Base-by-base conservation (phyloP, 768 basidiomycete genomes). In the Pleurotus cornucopiae region DNA sequence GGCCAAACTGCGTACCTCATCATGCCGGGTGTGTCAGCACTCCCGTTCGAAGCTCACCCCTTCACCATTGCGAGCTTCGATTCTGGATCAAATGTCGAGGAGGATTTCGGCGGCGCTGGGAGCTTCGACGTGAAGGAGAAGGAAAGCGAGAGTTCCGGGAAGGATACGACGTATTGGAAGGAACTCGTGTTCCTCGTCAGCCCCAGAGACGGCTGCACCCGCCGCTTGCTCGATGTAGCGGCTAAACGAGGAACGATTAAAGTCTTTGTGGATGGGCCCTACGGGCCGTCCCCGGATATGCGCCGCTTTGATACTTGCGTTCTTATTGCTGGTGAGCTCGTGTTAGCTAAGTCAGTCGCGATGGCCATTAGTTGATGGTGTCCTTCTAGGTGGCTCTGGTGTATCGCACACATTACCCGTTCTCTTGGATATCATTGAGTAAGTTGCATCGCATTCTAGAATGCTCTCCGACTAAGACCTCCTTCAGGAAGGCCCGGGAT, bases 1-100 rank as follows among this genome's bases (percentile, higher is more conserved):
- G 79, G 80, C n/a, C 79, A 81, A 62, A 65, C 70, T 6, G 77
- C 75, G 0, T 81, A 72, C 58, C 68, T 81, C n/a, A 70, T 66
- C 12, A 69, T 78, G 61, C 79, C 80, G n/a, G 66, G 69, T 0
- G 71, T 81, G 12, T 79, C 78, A 7, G 47, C 23, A 0, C 61
- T 73, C 43, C 80, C 77, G 6, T 73, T 76, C 49, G 79, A 81
- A 63, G 66, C 75, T 0, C 79, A 81, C 61, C 79, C 79, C 1
- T 81, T 81, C 63, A 80, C 79, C 2, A 81, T 81, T 57, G 71
- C 74, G 30, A 80, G 65, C 51, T 60, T 61, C 18, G 72, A 74
- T 30, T 46, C 54, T 3, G 23, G 21, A 25, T 21, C 41, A 3
- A 21, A 54, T 39, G 37, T 12, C 6, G 30, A 14, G 20, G 18